Evolutionary conservation across 352 stramenopile species (phyloP).

Genomic region (Phytophthora pinifolia): DNA sequence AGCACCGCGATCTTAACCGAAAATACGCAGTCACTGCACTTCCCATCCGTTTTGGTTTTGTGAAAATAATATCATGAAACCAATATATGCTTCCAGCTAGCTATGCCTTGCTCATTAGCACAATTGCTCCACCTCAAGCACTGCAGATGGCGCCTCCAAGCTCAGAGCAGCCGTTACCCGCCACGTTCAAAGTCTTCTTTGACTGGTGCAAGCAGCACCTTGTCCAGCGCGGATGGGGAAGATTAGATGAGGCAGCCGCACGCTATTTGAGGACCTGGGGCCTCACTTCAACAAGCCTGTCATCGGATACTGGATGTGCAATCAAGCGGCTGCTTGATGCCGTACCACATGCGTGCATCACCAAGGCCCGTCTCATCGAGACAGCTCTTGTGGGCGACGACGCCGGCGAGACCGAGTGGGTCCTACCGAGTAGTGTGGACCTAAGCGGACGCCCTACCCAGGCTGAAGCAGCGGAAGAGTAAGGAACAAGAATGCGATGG

Average conservation of each 20-base stretch:
- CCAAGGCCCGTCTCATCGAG: constrained; percentile 2
- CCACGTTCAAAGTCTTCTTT: constrained; percentile 4
- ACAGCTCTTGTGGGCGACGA: background rate
- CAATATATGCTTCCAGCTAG: too few species aligned
- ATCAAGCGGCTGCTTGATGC: background rate
- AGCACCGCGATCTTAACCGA: background rate
- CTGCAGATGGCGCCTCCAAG: background rate
- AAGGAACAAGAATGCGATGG: background rate
- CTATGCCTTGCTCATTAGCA: background rate
- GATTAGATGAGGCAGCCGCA: constrained; percentile 7
- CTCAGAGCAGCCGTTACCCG: background rate
- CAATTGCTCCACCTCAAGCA: background rate
- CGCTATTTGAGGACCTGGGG: too few species aligned
- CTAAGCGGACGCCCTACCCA: too few species aligned
- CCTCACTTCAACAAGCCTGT: background rate
- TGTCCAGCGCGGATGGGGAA: background rate
- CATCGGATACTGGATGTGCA: background rate
- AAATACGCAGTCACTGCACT: background rate
- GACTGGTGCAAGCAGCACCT: constrained; percentile 10
- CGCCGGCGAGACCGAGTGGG: constrained; percentile 1
- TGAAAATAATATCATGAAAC: background rate
- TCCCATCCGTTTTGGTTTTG: background rate
- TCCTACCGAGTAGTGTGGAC: background rate
- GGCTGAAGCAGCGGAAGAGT: background rate
- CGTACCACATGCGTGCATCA: background rate